Conservation (phyloP, 352 stramenopile species). For the Globisporangium nunn region DNA sequence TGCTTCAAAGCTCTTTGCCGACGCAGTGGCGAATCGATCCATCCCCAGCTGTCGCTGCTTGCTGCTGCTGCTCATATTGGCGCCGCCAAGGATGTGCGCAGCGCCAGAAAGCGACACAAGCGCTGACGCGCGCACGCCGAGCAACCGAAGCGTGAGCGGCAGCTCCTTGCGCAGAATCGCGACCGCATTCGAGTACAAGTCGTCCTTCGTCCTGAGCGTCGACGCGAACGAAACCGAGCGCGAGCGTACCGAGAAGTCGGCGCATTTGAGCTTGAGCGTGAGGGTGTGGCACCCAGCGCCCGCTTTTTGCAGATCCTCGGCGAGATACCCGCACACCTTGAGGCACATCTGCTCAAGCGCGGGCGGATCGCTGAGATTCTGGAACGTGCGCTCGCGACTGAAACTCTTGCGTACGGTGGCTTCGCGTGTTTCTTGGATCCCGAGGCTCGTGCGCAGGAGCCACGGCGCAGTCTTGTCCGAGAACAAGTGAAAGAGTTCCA, state of each 20-base stretch:
- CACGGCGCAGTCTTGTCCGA: conserved; percentile 58
- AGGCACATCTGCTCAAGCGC: conserved; percentile 54
- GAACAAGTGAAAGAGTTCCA: conserved; percentile 58
- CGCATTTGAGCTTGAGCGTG: conserved; percentile 69
- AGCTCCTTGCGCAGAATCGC: conserved; percentile 56
- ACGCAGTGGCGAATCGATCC: conserved; percentile 25
- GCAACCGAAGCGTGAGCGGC: conserved; percentile 55
- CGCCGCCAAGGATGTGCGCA: not conserved
- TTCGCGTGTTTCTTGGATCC: conserved; percentile 38
- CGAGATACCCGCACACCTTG: conserved; percentile 54
- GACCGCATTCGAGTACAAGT: conserved; percentile 35
- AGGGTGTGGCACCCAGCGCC: conserved; percentile 30
- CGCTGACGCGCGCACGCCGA: conserved; percentile 52
- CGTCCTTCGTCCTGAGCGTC: conserved; percentile 31
- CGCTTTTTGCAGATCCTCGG: conserved; percentile 41
- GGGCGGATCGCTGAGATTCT: conserved; percentile 26
- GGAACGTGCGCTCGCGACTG: conserved; percentile 72
- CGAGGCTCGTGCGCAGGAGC: conserved; percentile 67
- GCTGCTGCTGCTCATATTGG: not conserved
- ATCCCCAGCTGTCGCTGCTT: conserved; percentile 41
- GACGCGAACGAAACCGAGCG: conserved; percentile 40
- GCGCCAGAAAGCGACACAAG: conserved; percentile 24
- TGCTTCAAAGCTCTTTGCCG: not conserved
- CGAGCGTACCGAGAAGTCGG: conserved; percentile 50
- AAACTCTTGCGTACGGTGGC: conserved; percentile 69